Percentiles rank a stretch among this genome's conserved stretches.
These are phyloP conservation scores for Backusella macrospora DNA, from an alignment of 192 early-diverging fungal genomes.

Conservation along the genomic window DNA sequence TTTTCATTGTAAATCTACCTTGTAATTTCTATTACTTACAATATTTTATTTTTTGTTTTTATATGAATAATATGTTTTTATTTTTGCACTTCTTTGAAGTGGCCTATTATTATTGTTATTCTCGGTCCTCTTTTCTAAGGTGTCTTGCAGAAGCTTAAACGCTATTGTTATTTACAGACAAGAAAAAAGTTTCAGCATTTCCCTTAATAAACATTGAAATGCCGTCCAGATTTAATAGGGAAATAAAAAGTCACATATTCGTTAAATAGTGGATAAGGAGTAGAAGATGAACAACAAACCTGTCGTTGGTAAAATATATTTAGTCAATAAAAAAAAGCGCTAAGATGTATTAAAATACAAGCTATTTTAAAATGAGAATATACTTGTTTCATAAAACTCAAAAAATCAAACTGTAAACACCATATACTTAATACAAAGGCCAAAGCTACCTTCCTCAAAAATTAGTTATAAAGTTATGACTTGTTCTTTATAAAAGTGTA, in stretches of 20 bases:
- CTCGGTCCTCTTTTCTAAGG: background rate
- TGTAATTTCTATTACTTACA: background rate
- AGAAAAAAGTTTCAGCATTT: constrained; percentile 7
- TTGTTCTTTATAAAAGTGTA: no score
- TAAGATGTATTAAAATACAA: no score
- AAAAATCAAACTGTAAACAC: no score
- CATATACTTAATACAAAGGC: no score
- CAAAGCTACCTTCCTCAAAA: no score
- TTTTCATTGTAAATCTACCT: background rate
- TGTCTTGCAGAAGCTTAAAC: background rate
- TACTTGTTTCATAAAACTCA: no score
- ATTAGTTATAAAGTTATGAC: no score
- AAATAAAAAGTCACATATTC: background rate
- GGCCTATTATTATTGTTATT: background rate
- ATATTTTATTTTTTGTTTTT: background rate
- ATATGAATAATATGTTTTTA: background rate
- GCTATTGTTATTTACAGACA: background rate
- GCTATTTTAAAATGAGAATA: no score
- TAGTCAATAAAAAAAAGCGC: no score
- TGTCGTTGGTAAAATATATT: no score
- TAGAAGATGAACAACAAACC: background rate
- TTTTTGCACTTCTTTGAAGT: no score
- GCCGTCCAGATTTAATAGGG: background rate
- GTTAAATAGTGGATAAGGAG: background rate
- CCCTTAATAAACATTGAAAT: constrained; percentile 14